These are phyloP conservation scores for Kazachstania psychrophila DNA, from an alignment of 805 yeast species.

Conservation along the genomic window DNA sequence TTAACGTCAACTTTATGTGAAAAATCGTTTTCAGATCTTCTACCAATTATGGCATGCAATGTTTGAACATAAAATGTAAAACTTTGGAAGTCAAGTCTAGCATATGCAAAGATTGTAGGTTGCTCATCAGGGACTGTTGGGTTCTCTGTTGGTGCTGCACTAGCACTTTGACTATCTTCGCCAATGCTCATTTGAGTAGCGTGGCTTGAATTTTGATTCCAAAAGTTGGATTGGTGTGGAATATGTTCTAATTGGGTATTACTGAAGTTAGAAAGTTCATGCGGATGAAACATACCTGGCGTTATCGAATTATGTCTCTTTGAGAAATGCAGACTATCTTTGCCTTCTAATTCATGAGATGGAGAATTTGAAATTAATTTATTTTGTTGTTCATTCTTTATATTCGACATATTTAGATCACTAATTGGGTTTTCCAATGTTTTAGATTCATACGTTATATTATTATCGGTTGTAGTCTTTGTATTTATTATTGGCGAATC, in stretches of 20 bases:
- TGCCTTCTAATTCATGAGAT: too few relatives aligned
- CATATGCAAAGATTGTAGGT: conserved; percentile 42
- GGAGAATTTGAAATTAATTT: too few relatives aligned
- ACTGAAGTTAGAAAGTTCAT: conserved; percentile 6
- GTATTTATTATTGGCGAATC: too few relatives aligned
- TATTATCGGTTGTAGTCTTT: too few relatives aligned
- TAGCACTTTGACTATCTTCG: not conserved
- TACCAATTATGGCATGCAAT: conserved; percentile 85
- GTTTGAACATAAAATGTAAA: conserved; percentile 96
- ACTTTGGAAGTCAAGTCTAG: conserved; percentile 80
- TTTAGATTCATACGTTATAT: too few relatives aligned
- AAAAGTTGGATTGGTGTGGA: not conserved
- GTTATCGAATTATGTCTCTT: conserved; percentile 23
- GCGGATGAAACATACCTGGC: conserved; percentile 23
- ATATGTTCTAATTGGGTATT: not conserved
- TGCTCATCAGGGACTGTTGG: conserved; percentile 20
- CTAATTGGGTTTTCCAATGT: too few relatives aligned
- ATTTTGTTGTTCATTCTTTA: too few relatives aligned
- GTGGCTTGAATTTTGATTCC: not conserved
- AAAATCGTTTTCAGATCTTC: conserved; percentile 68
- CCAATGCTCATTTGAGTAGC: not conserved
- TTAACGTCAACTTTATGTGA: conserved; percentile 81
- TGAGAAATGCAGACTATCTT: too few relatives aligned
- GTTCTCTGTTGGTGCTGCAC: conserved; percentile 1
- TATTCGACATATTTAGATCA: too few relatives aligned